A percentile compares a stretch with the other conserved stretches of the same genome.
These are phyloP conservation scores for Cadophora sp. DNA, from an alignment of 2,329 filamentous ascomycete genomes.

Conservation along the genomic window DNA sequence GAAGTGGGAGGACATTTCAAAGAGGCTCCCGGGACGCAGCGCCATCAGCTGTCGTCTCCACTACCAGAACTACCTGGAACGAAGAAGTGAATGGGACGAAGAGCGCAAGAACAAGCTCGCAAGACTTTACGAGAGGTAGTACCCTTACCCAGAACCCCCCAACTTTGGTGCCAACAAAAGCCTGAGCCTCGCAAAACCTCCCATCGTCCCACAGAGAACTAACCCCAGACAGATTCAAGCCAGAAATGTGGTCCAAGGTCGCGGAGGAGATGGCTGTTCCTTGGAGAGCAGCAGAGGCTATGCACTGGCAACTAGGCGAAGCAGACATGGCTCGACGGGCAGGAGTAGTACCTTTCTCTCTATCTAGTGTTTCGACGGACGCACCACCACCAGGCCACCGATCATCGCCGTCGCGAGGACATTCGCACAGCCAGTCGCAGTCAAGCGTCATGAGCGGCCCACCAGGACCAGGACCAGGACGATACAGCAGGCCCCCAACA, in stretches of 20 bases:
- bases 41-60: conserved; percentile 93
- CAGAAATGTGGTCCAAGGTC: conserved; percentile 97
- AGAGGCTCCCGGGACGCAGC: conserved; percentile 86
- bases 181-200: conserved; percentile 8
- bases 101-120: conserved; percentile 98
- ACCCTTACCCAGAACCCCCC: conserved; percentile 16
- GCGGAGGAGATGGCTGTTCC: conserved; percentile 94
- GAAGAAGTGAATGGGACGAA: conserved; percentile 93
- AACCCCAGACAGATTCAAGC: conserved; percentile 75
- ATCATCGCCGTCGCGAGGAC: conserved; percentile 51
- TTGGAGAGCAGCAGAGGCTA: conserved; percentile 94
- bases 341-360: conserved; percentile 84
- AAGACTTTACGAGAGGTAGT: conserved; percentile 91
- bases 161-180: neutral
- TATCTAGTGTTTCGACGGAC: conserved; percentile 64
- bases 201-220: conserved; percentile 20
- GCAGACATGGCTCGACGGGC: conserved; percentile 92
- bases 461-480: conserved; percentile 25
- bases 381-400: conserved; percentile 47
- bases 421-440: conserved; percentile 42
- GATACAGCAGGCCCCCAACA: conserved; percentile 39
- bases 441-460: conserved; percentile 34
- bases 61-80: conserved; percentile 97
- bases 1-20: conserved; percentile 99
- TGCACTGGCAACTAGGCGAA: conserved; percentile 98